Conservation (phyloP, 257 asterid genomes). For the Nyctanthes arbortristis region DNA sequence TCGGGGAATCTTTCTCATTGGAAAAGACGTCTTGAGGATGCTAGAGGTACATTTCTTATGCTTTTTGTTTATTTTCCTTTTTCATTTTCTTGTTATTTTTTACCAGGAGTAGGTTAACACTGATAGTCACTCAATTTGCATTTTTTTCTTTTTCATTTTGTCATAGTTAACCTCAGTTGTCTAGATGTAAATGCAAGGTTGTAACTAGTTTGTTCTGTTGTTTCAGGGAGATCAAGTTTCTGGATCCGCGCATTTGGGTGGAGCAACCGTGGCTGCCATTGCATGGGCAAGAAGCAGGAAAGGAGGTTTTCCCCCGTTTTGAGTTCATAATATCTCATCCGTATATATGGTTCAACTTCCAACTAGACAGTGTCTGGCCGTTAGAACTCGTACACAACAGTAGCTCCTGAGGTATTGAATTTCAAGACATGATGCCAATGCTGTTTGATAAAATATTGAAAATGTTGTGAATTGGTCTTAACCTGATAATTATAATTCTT, state of each 20-base stretch:
- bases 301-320: constrained; percentile 62
- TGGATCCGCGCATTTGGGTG: constrained; percentile 88
- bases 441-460: background rate
- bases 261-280: constrained; percentile 70
- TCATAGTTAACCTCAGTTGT: background rate
- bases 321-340: constrained; percentile 13
- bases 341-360: too few relatives aligned
- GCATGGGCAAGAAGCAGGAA: constrained; percentile 66
- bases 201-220: background rate
- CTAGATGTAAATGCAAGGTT: background rate
- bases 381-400: background rate
- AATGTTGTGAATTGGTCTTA: background rate
- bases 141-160: too few relatives aligned
- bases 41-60: constrained; percentile 50
- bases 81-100: background rate
- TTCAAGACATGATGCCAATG: background rate
- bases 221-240: constrained; percentile 74
- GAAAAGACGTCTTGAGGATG: constrained; percentile 61
- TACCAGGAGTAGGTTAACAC: background rate
- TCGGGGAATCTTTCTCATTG: constrained; percentile 75
- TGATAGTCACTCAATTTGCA: background rate
- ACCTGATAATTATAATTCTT: background rate
- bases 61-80: background rate
- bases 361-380: background rate
- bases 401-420: background rate